A percentile compares a stretch with the other conserved stretches of the same genome.
Evolutionary conservation across 148 eudicot genomes (phyloP).

Genomic region (Bassia scoparia): DNA sequence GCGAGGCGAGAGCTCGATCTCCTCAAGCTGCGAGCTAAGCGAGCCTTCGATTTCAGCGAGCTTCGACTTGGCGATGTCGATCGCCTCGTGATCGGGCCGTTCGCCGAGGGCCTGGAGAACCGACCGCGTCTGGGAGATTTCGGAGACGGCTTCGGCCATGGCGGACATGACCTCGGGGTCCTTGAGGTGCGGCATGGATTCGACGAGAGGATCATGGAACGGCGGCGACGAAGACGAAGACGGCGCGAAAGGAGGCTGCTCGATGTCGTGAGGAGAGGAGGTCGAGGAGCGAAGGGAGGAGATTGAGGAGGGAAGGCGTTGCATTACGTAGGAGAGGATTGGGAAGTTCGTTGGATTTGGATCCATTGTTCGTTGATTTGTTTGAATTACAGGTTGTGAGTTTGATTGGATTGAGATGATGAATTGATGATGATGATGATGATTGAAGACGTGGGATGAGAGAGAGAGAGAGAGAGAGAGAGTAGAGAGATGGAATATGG

Average conservation of each 20-base stretch:
- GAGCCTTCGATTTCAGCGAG: conserved; percentile 43
- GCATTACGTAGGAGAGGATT: conserved; percentile 71
- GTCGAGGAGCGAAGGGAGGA: conserved; percentile 25
- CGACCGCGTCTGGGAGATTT: conserved; percentile 63
- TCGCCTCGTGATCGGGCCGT: conserved; percentile 76
- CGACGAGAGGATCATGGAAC: conserved; percentile 50
- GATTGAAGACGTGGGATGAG: background rate
- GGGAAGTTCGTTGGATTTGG: conserved; percentile 63
- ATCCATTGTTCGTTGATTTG: conserved; percentile 44
- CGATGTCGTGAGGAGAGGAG: conserved; percentile 57
- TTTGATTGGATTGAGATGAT: background rate
- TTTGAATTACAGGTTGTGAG: too few relatives aligned
- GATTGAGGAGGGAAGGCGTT: conserved; percentile 48
- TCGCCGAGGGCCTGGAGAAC: conserved; percentile 52
- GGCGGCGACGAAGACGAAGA: conserved; percentile 11
- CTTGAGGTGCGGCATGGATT: conserved; percentile 63
- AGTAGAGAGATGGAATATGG: background rate
- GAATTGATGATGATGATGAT: background rate
- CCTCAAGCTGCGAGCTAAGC: conserved; percentile 36
- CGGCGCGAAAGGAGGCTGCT: conserved; percentile 36
- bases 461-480: too few relatives aligned
- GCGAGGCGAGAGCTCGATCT: conserved; percentile 35
- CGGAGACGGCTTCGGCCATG: conserved; percentile 66
- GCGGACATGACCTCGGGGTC: conserved; percentile 57
- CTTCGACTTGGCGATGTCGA: conserved; percentile 54